phyloP scores from a whole-genome alignment of 257 asterid genomes.

The Petunia axillaris region DNA sequence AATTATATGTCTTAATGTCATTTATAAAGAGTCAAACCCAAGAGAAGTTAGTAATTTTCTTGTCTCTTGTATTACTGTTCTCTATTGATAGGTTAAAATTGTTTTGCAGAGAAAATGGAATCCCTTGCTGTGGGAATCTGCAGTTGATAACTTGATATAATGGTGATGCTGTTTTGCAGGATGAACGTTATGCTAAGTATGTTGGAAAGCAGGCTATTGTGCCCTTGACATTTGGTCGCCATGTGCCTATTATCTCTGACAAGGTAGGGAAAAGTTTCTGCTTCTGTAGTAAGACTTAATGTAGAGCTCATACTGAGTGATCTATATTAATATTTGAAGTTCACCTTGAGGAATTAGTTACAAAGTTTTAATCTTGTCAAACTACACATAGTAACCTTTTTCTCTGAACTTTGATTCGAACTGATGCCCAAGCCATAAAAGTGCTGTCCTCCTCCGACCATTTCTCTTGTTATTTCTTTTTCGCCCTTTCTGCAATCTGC shows the following conservation, averaged over 20 bases:
- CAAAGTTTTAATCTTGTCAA: background rate
- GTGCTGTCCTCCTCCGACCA: background rate
- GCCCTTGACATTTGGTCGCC: conserved; percentile 96
- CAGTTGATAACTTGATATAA: conserved; percentile 16
- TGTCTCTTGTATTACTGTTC: conserved; percentile 15
- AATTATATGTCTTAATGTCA: background rate
- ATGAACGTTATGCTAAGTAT: conserved; percentile 84
- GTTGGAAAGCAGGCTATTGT: conserved; percentile 93
- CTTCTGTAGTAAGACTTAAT: background rate
- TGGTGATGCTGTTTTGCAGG: conserved; percentile 54
- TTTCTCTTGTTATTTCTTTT: conserved; percentile 15
- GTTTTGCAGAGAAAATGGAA: background rate
- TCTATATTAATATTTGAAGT: background rate
- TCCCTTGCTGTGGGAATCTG: conserved; percentile 20
- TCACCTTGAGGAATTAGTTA: background rate
- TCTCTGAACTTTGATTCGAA: background rate
- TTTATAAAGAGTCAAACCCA: background rate
- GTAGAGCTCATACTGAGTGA: background rate
- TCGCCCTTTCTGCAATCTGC: conserved; percentile 5
- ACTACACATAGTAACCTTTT: background rate
- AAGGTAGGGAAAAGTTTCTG: conserved; percentile 54
- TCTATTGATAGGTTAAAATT: background rate
- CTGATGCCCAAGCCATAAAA: conserved; percentile 4
- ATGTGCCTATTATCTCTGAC: conserved; percentile 93
- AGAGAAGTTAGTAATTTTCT: conserved; percentile 15